Percentiles rank a stretch among this genome's conserved stretches.
These are phyloP conservation scores for Phyllostachys edulis DNA, from an alignment of 176 grass and related monocot species.

Conservation along the genomic window DNA sequence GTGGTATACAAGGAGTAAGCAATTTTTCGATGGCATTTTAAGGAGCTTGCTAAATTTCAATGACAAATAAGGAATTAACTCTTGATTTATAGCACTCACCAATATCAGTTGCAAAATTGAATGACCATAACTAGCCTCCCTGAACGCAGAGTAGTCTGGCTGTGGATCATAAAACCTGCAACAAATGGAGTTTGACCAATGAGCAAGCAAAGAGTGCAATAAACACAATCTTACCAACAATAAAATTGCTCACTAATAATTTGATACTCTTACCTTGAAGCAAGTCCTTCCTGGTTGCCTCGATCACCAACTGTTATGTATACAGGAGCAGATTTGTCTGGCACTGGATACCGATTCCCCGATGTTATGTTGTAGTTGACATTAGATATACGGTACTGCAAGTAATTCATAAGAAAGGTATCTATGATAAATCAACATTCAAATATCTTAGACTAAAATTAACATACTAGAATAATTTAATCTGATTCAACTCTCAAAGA, in stretches of 20 bases:
- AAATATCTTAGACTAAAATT: not conserved
- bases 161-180: conserved; percentile 76
- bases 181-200: not conserved
- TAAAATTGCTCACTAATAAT: not conserved
- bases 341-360: conserved; percentile 64
- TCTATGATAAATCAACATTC: conserved; percentile 8
- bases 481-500: not conserved
- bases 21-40: too few species aligned
- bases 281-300: conserved; percentile 97
- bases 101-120: conserved; percentile 75
- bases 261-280: conserved; percentile 48
- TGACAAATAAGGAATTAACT: too few species aligned
- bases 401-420: not conserved
- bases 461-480: not conserved
- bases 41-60: too few species aligned
- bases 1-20: too few species aligned
- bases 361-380: conserved; percentile 92
- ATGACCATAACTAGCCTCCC: conserved; percentile 95
- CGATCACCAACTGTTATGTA: conserved; percentile 92
- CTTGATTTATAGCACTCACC: too few species aligned
- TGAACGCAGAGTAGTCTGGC: conserved; percentile 90
- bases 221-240: not conserved
- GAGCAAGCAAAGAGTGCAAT: not conserved
- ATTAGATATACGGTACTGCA: conserved; percentile 94
- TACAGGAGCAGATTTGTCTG: conserved; percentile 87